phyloP scores from a whole-genome alignment of 192 early-diverging fungal genomes.

The Lunasporangiospora selenospora region DNA sequence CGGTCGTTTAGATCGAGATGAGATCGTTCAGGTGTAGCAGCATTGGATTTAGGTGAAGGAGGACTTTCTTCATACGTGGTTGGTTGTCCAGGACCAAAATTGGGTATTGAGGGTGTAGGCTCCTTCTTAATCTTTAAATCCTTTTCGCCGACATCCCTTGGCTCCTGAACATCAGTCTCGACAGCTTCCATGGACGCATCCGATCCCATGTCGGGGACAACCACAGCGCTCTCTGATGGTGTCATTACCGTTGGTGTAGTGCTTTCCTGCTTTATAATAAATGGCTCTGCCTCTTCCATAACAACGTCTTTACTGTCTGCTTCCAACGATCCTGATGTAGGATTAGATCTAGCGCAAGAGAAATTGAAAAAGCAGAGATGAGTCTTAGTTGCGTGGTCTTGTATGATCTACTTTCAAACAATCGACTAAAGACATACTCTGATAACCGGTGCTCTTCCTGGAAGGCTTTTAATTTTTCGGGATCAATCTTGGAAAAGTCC shows the following conservation, averaged over 20 bases:
- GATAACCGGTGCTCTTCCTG: slow-evolving; percentile 44
- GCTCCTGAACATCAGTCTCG: slow-evolving; percentile 18
- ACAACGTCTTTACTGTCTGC: slow-evolving; percentile 14
- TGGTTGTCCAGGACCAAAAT: not conserved
- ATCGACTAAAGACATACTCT: slow-evolving; percentile 42
- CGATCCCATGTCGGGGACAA: slow-evolving; percentile 33
- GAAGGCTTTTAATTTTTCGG: slow-evolving; percentile 37
- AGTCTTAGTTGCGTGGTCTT: too few species aligned
- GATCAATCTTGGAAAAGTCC: slow-evolving; percentile 39
- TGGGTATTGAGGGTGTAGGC: slow-evolving; percentile 33
- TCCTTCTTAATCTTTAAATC: slow-evolving; percentile 31
- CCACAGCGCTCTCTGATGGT: slow-evolving; percentile 37
- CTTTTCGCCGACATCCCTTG: slow-evolving; percentile 8
- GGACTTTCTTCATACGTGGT: slow-evolving; percentile 11
- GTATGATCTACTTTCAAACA: too few species aligned
- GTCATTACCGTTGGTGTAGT: slow-evolving; percentile 45
- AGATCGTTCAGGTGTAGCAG: slow-evolving; percentile 14
- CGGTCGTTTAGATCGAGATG: slow-evolving; percentile 6
- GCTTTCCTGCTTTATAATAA: slow-evolving; percentile 35
- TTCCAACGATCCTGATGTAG: slow-evolving; percentile 15
- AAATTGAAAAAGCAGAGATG: too few species aligned
- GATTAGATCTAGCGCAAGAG: slow-evolving; percentile 29
- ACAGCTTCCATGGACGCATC: slow-evolving; percentile 32
- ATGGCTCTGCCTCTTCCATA: slow-evolving; percentile 17
- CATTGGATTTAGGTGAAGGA: slow-evolving; percentile 32